phyloP scores from a whole-genome alignment of 441 rosid species.

The Jatropha multifida region DNA sequence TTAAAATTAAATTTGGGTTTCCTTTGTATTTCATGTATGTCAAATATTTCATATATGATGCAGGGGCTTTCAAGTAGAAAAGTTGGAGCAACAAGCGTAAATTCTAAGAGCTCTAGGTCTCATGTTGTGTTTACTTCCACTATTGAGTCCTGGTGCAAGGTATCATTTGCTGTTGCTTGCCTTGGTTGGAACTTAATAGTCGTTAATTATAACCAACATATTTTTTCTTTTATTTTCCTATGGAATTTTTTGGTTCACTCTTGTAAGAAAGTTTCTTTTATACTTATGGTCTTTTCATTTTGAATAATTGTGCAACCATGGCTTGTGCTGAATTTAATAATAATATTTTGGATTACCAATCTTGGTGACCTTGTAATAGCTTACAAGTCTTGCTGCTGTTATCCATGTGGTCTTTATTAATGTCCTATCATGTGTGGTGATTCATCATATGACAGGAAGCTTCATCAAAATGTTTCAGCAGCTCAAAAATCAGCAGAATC shows the following conservation, averaged over 20 bases:
- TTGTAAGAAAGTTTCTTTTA: not conserved
- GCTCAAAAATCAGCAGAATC: slow-evolving; percentile 86
- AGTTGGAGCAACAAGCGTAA: slow-evolving; percentile 90
- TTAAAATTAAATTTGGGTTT: not conserved
- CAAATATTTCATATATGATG: not conserved
- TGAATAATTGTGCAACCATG: not conserved
- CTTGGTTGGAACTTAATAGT: slow-evolving; percentile 2
- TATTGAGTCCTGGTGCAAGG: slow-evolving; percentile 84
- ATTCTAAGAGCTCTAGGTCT: slow-evolving; percentile 94
- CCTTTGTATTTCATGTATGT: not conserved
- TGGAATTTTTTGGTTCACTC: not conserved
- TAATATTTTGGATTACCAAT: not conserved
- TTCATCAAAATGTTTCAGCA: slow-evolving; percentile 74
- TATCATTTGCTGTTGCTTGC: slow-evolving; percentile 24
- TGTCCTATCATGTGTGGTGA: not conserved
- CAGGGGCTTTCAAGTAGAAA: slow-evolving; percentile 94
- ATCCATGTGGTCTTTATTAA: not conserved
- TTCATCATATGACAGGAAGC: slow-evolving; percentile 51
- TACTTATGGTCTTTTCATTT: not conserved
- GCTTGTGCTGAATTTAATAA: not conserved
- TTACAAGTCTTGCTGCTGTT: not conserved
- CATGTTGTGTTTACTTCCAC: slow-evolving; percentile 66
- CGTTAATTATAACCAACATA: not conserved
- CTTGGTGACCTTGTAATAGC: not conserved
- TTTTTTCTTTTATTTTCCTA: not conserved